Percentiles rank a stretch among this genome's conserved stretches.
These are phyloP conservation scores for Limtongia smithiae DNA, from an alignment of 805 yeast species.

Conservation along the genomic window DNA sequence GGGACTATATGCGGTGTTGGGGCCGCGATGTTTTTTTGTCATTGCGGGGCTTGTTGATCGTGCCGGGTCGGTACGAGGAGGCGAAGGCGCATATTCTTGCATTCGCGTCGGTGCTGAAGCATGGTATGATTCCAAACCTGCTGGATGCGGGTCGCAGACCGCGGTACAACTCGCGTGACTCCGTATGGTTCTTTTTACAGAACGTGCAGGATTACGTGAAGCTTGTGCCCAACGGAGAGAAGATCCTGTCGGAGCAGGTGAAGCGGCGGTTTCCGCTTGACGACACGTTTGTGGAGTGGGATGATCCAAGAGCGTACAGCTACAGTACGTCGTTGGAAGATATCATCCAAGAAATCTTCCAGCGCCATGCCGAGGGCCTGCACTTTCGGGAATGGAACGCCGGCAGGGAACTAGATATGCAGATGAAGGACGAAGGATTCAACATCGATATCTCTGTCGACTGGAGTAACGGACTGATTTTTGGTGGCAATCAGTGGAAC, in stretches of 20 bases:
- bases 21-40: slow-evolving; percentile 94
- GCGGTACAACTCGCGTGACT: slow-evolving; percentile 93
- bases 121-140: slow-evolving; percentile 90
- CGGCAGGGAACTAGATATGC: slow-evolving; percentile 80
- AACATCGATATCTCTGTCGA: slow-evolving; percentile 77
- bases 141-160: slow-evolving; percentile 93
- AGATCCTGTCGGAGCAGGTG: slow-evolving; percentile 66
- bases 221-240: slow-evolving; percentile 63
- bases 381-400: slow-evolving; percentile 93
- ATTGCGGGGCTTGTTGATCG: slow-evolving; percentile 72
- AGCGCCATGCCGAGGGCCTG: slow-evolving; percentile 87
- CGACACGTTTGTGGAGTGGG: slow-evolving; percentile 67
- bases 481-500: slow-evolving; percentile 87
- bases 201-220: slow-evolving; percentile 78
- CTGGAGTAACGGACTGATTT: slow-evolving; percentile 82
- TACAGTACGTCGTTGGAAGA: slow-evolving; percentile 69
- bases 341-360: slow-evolving; percentile 71
- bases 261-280: slow-evolving; percentile 84
- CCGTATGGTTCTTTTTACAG: slow-evolving; percentile 91
- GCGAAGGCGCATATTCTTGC: slow-evolving; percentile 79
- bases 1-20: slow-evolving; percentile 95
- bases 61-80: slow-evolving; percentile 72
- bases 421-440: slow-evolving; percentile 90
- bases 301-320: slow-evolving; percentile 72
- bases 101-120: slow-evolving; percentile 87